phyloP scores from a whole-genome alignment of 805 yeast genomes.

The Zygoascus bituminiphila region DNA sequence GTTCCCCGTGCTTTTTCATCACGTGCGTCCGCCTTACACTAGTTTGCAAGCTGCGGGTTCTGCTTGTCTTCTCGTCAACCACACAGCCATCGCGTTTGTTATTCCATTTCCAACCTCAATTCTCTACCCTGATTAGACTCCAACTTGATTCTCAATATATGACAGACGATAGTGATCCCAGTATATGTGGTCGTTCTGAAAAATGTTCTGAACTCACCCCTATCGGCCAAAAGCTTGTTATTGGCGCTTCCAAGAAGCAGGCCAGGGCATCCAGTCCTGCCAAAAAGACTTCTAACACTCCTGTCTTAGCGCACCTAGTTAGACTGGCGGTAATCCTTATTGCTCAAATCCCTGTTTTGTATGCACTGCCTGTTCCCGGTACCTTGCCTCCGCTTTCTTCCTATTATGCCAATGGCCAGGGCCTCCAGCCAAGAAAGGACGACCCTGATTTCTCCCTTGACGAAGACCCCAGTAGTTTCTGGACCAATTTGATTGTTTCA shows the following conservation, averaged over 20 bases:
- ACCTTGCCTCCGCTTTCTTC: neutral
- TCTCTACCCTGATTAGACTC: no score
- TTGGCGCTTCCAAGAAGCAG: neutral
- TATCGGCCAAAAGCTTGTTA: neutral
- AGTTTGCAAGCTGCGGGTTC: no score
- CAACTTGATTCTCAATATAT: neutral
- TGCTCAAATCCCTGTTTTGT: conserved; percentile 14
- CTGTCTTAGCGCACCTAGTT: neutral
- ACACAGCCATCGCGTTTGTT: no score
- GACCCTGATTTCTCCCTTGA: neutral
- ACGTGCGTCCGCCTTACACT: no score
- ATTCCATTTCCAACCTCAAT: neutral
- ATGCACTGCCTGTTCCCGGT: conserved; percentile 5
- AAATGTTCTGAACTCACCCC: neutral
- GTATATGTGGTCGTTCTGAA: neutral
- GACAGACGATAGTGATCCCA: neutral
- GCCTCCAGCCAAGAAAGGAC: neutral
- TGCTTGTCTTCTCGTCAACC: no score
- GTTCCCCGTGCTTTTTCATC: no score
- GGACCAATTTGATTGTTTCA: conserved; percentile 28
- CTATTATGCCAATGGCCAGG: conserved; percentile 1
- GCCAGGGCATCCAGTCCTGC: no score
- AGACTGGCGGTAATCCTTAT: conserved; percentile 10
- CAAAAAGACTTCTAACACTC: neutral
- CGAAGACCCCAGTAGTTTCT: conserved; percentile 13